These are phyloP conservation scores for Castanea mollissima DNA, from an alignment of 306 rosid genomes.

Conservation along the genomic window DNA sequence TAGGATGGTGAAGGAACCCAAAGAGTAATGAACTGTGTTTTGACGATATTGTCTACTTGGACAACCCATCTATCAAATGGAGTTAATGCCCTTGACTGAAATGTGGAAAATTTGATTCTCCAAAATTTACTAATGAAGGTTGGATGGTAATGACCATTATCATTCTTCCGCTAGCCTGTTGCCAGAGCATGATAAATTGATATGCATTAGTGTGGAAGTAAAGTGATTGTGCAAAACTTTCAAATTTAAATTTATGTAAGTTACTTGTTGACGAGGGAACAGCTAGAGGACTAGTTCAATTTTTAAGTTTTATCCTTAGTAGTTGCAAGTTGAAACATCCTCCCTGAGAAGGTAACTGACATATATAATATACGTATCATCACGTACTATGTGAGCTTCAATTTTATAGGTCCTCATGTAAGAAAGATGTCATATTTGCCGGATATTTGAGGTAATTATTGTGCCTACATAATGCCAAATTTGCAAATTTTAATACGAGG, in stretches of 20 bases:
- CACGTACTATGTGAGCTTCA: no score
- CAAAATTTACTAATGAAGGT: neutral
- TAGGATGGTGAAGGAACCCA: conserved; percentile 90
- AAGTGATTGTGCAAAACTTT: neutral
- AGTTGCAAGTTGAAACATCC: no score
- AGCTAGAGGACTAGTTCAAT: no score
- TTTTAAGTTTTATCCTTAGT: no score
- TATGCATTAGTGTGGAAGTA: no score
- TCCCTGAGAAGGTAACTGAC: no score
- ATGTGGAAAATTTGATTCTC: neutral
- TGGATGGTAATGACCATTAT: neutral
- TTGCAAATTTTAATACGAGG: no score
- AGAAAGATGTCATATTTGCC: no score
- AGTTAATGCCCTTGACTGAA: neutral
- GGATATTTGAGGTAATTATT: no score
- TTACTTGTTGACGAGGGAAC: neutral
- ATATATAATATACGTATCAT: no score
- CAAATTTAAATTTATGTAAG: neutral
- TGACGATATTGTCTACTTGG: neutral
- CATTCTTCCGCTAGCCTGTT: neutral
- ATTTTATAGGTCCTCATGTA: no score
- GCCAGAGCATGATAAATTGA: neutral
- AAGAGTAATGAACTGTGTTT: neutral
- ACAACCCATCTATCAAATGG: neutral
- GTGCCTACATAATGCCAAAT: no score